Base-by-base conservation (phyloP, 441 rosid genomes). In the Melastoma candidum region DNA sequence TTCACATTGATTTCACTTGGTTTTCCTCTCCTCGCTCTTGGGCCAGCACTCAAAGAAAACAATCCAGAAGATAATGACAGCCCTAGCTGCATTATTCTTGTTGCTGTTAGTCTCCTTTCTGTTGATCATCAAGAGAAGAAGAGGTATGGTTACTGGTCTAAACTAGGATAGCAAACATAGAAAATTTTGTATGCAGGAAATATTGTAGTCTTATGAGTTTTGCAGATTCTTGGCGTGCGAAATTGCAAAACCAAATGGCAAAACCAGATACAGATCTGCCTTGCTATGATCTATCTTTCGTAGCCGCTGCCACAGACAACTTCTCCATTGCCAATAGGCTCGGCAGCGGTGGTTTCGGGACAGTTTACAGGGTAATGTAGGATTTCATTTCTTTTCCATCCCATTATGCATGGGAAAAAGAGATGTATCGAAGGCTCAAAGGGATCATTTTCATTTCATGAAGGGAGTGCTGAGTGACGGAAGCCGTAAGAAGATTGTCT, bases 301-400 rank as follows among this genome's bases (percentile, higher is more conserved):
- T 77, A 7, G 71, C 65, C 17, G 53, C 59, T 11, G 68, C 68
- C 14, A 75, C 74, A 26, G 55, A 64, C 51, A 58, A 69, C 7
- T 75, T 75, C 58, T 72, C 71, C 1, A 26, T 51, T 36, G 47
- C 59, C 0, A 74, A 75, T 25, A 63, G 48, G 54, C 76, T 75
- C 1, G 76, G 79, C 3, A 17, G 32, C 63, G 76, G 79, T 11
- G 79, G 79, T 54, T 75, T 71, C 60, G 79, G 79, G 24, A 65
- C 65, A 22, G 76, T 71, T 46, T 75, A 57, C 54, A 71, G 63
- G 76, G 74, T 71, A 12, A 32, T 8, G 41, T n/a, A 12, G 22
- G 13, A n/a, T 26, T 36, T 26, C 13, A n/a, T 43, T 2, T n/a
- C 7, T 17, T 17, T 17, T 17, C 22, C 22, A 17, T 17, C 22